Evolutionary conservation across 306 rosid species (phyloP).

Genomic region (Betula pendula): DNA sequence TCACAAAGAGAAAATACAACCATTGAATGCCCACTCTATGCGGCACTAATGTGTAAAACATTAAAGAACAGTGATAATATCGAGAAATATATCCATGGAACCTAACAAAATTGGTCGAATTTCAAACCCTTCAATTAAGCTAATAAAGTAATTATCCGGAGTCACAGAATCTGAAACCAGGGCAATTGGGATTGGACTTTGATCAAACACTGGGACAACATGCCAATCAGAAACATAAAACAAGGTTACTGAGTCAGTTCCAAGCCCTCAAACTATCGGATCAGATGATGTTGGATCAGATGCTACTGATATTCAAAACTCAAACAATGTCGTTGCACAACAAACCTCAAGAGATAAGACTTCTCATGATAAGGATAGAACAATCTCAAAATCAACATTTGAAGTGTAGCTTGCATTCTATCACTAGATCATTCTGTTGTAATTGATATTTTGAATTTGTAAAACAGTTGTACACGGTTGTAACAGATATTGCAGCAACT

Average conservation of each 20-base stretch:
- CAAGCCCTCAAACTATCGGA: not conserved
- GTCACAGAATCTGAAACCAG: not conserved
- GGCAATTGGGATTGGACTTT: not conserved
- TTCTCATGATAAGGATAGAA: no score
- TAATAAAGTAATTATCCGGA: not conserved
- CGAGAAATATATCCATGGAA: not conserved
- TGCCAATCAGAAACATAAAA: not conserved
- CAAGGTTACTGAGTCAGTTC: not conserved
- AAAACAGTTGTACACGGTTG: no score
- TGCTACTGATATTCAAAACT: no score
- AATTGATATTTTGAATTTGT: no score
- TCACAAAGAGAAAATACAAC: slow-evolving; percentile 2
- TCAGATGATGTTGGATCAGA: no score
- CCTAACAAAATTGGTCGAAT: not conserved
- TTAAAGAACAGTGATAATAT: not conserved
- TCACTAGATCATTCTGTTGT: no score
- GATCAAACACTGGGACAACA: not conserved
- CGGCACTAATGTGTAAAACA: not conserved
- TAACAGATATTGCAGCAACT: no score
- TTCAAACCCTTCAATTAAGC: not conserved
- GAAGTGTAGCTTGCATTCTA: no score
- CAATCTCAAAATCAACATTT: no score
- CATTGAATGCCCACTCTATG: slow-evolving; percentile 6
- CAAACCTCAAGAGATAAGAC: no score
- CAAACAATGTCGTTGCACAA: no score